A percentile compares a stretch with the other conserved stretches of the same genome.
These are phyloP conservation scores for Hypoxylon fragiforme DNA, from an alignment of 495 filamentous ascomycete species.

Conservation along the genomic window DNA sequence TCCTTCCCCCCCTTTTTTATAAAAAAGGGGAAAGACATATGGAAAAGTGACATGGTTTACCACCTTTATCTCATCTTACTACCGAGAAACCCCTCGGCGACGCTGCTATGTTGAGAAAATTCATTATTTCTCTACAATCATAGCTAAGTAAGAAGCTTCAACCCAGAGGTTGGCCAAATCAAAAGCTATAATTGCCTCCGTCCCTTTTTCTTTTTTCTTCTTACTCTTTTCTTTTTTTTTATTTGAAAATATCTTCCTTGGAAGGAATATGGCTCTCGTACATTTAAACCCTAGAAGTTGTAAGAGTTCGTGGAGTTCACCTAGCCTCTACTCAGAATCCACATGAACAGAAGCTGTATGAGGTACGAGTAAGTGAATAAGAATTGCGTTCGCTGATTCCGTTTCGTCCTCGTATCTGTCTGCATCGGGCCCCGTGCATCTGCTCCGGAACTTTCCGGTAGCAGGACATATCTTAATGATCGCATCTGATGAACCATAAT, in stretches of 20 bases:
- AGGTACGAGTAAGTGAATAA: conserved; percentile 93
- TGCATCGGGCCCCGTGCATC: conserved; percentile 68
- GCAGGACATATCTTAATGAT: conserved; percentile 91
- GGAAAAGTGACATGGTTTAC: too few species aligned
- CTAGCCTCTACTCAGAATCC: conserved; percentile 68
- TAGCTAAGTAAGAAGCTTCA: too few species aligned
- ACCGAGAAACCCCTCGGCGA: background rate
- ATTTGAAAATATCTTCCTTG: too few species aligned
- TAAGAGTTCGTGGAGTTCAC: background rate
- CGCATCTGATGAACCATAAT: conserved; percentile 67
- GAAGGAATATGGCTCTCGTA: too few species aligned
- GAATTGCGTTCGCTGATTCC: conserved; percentile 90
- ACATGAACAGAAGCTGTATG: conserved; percentile 93
- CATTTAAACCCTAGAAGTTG: too few species aligned
- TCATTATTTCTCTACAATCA: too few species aligned
- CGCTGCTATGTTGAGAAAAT: background rate
- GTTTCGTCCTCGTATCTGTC: conserved; percentile 73
- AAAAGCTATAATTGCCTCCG: too few species aligned
- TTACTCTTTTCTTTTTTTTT: too few species aligned
- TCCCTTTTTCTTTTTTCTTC: too few species aligned
- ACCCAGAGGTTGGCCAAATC: too few species aligned
- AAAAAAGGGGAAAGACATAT: too few species aligned
- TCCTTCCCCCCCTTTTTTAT: too few species aligned
- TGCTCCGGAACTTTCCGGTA: conserved; percentile 77
- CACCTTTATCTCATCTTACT: background rate